phyloP scores from a whole-genome alignment of 805 yeast genomes.

The Nakazawaea holstii region DNA sequence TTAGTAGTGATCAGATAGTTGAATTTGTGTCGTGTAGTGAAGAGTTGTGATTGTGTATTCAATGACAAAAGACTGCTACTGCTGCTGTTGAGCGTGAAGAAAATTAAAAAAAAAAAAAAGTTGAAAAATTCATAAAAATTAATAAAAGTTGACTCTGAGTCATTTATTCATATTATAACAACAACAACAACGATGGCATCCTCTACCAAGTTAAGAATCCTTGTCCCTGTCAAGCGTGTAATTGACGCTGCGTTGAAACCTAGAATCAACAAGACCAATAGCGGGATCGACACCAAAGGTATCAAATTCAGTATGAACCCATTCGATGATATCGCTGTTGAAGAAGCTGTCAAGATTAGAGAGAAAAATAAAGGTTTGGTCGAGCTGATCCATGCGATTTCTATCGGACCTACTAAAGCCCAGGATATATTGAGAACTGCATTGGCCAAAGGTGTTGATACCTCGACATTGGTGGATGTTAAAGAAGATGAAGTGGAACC shows the following conservation, averaged over 20 bases:
- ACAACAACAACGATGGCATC: constrained; percentile 25
- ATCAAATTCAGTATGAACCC: constrained; percentile 93
- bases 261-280: constrained; percentile 77
- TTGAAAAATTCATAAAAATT: not conserved
- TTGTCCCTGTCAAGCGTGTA: constrained; percentile 94
- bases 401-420: constrained; percentile 82
- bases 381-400: constrained; percentile 82
- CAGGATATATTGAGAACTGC: constrained; percentile 88
- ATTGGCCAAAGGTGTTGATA: constrained; percentile 91
- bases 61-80: no score
- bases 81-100: no score
- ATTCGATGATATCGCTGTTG: constrained; percentile 96
- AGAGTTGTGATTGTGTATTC: no score
- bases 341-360: constrained; percentile 81
- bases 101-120: no score
- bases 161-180: not conserved
- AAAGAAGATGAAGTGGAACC: constrained; percentile 75
- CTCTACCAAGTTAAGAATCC: constrained; percentile 48
- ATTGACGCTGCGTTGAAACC: constrained; percentile 94
- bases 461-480: constrained; percentile 75
- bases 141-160: not conserved
- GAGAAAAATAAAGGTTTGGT: constrained; percentile 62
- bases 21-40: no score
- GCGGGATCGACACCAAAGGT: constrained; percentile 84
- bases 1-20: no score